Evolutionary conservation across 2,329 filamentous ascomycete genomes (phyloP).

Genomic region (Acephala macrosclerotiorum): DNA sequence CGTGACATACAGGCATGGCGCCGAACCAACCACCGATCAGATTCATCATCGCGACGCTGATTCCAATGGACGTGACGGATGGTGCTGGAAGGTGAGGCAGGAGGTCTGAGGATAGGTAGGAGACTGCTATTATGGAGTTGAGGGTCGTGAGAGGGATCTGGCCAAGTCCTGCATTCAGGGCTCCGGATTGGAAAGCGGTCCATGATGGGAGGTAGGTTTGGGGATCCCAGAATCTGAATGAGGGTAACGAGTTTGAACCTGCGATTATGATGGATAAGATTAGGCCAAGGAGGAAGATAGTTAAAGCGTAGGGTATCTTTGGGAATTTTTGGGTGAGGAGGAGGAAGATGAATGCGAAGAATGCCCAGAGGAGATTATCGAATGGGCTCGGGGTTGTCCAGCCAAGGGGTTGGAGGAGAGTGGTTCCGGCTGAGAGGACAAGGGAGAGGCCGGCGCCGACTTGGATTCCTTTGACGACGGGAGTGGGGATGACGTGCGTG

Average conservation of each 20-base stretch:
- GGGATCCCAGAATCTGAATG: constrained; percentile 68
- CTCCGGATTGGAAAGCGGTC: constrained; percentile 57
- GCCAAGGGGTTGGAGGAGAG: constrained; percentile 70
- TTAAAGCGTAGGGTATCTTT: constrained; percentile 79
- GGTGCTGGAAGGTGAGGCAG: constrained; percentile 74
- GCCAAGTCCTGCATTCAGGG: constrained; percentile 66
- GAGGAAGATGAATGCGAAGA: constrained; percentile 76
- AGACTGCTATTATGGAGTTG: constrained; percentile 91
- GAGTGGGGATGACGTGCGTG: constrained; percentile 72
- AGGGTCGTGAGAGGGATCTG: constrained; percentile 91
- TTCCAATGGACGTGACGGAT: constrained; percentile 76
- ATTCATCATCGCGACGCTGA: constrained; percentile 87
- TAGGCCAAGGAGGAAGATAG: constrained; percentile 74
- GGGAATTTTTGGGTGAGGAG: constrained; percentile 70
- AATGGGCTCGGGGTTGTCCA: constrained; percentile 72
- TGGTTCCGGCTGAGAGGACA: constrained; percentile 76
- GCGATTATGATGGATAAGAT: constrained; percentile 63
- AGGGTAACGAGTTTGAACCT: constrained; percentile 52
- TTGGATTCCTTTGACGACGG: constrained; percentile 94
- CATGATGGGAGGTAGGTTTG: constrained; percentile 53
- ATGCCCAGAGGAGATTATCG: constrained; percentile 81
- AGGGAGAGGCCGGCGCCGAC: constrained; percentile 88
- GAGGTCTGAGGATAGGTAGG: constrained; percentile 79
- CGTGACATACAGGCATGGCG: constrained; percentile 94
- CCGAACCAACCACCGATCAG: constrained; percentile 88